A percentile compares a stretch with the other conserved stretches of the same genome.
Evolutionary conservation across 2,329 filamentous ascomycete genomes (phyloP).

Genomic region (Aspergillus sp.): DNA sequence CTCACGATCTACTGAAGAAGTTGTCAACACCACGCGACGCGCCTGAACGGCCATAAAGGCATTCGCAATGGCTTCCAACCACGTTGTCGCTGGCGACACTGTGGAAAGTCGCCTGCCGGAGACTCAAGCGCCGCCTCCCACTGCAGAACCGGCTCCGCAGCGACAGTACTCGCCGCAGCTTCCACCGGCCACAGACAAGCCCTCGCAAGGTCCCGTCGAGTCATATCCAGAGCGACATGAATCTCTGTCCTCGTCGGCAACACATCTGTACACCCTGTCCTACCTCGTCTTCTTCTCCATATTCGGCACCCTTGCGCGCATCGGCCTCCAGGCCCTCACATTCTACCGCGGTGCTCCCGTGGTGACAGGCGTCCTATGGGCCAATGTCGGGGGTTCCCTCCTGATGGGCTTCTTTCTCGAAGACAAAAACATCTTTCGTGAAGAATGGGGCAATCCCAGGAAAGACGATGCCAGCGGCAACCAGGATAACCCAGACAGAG

Average conservation of each 20-base stretch:
- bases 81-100: conserved; percentile 3
- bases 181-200: conserved; percentile 33
- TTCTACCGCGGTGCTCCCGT: conserved; percentile 76
- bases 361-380: conserved; percentile 75
- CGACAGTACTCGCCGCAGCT: conserved; percentile 37
- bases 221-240: conserved; percentile 11
- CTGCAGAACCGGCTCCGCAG: conserved; percentile 41
- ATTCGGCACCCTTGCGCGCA: conserved; percentile 76
- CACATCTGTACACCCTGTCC: conserved; percentile 69
- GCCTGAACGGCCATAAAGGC: background rate
- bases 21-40: background rate
- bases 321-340: conserved; percentile 78
- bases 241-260: conserved; percentile 52
- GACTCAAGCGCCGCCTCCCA: conserved; percentile 39
- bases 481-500: conserved; percentile 23
- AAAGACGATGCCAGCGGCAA: background rate
- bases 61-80: background rate
- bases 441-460: conserved; percentile 57
- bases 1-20: background rate
- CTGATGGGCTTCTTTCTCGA: conserved; percentile 84
- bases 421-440: conserved; percentile 71
- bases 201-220: conserved; percentile 3
- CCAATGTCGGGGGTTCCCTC: conserved; percentile 78
- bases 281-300: conserved; percentile 85
- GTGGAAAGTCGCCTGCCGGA: conserved; percentile 24